Conservation (phyloP, 1,139 yeast species). For the Yamadazyma triangularis region DNA sequence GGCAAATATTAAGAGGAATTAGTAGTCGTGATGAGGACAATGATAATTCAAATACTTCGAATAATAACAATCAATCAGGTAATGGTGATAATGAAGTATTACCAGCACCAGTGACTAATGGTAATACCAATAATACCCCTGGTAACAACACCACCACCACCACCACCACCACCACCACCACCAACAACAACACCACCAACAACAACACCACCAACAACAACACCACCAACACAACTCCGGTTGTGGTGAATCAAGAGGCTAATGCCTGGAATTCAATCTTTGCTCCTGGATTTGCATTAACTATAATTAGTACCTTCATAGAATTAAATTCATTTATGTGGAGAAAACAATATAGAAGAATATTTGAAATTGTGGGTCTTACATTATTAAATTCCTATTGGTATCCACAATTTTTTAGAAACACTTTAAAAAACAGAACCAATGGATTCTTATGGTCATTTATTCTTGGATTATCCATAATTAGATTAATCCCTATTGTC, state of each 20-base stretch:
- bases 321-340: slow-evolving; percentile 57
- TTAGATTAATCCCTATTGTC: slow-evolving; percentile 60
- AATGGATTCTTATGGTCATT: slow-evolving; percentile 67
- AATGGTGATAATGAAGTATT: slow-evolving; percentile 8
- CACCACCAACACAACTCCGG: slow-evolving; percentile 10
- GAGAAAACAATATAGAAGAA: slow-evolving; percentile 53
- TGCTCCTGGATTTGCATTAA: slow-evolving; percentile 55
- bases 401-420: slow-evolving; percentile 87
- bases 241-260: slow-evolving; percentile 41
- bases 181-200: slow-evolving; percentile 9
- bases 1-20: slow-evolving; percentile 57
- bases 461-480: slow-evolving; percentile 58
- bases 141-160: slow-evolving; percentile 6
- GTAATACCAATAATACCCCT: slow-evolving; percentile 5
- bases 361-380: slow-evolving; percentile 55
- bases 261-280: slow-evolving; percentile 57
- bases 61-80: slow-evolving; percentile 8
- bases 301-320: slow-evolving; percentile 57
- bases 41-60: slow-evolving; percentile 10
- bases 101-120: slow-evolving; percentile 8
- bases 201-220: slow-evolving; percentile 14
- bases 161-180: slow-evolving; percentile 12
- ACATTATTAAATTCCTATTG: slow-evolving; percentile 65
- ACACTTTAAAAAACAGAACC: slow-evolving; percentile 68
- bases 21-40: slow-evolving; percentile 9